Evolutionary conservation across 2,329 filamentous ascomycete genomes (phyloP).

Genomic region (Aspergillus texensis): DNA sequence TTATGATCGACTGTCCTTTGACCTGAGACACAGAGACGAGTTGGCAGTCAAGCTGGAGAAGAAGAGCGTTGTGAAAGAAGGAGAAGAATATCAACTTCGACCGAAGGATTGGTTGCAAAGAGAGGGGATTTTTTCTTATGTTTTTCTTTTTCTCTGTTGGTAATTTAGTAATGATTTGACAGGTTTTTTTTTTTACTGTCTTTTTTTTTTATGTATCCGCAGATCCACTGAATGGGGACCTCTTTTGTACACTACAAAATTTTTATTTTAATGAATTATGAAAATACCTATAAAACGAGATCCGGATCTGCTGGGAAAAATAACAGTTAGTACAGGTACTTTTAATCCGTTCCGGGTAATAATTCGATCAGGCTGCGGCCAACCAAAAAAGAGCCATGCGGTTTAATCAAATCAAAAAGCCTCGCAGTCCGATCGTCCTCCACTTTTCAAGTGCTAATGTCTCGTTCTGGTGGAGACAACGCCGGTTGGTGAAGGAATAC

Average conservation of each 20-base stretch:
- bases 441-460: conserved; percentile 11
- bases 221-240: conserved; percentile 30
- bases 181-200: conserved; percentile 20
- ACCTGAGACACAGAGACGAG: conserved; percentile 5
- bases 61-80: conserved; percentile 11
- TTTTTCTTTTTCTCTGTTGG: conserved; percentile 43
- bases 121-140: conserved; percentile 24
- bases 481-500: neutral
- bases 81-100: conserved; percentile 8
- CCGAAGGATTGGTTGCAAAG: conserved; percentile 23
- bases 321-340: conserved; percentile 12
- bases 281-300: conserved; percentile 7
- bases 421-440: conserved; percentile 15
- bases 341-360: conserved; percentile 16
- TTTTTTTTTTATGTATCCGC: conserved; percentile 29
- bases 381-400: conserved; percentile 4
- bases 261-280: conserved; percentile 2
- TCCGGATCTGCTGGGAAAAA: conserved; percentile 9
- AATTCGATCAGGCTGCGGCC: neutral
- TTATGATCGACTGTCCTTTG: conserved; percentile 5
- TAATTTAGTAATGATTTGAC: conserved; percentile 30
- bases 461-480: conserved; percentile 3
- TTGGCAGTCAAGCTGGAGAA: conserved; percentile 6
- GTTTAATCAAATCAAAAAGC: conserved; percentile 14
- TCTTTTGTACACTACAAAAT: conserved; percentile 2